These are phyloP conservation scores for Candida berthetii DNA, from an alignment of 805 yeast genomes.

Conservation along the genomic window DNA sequence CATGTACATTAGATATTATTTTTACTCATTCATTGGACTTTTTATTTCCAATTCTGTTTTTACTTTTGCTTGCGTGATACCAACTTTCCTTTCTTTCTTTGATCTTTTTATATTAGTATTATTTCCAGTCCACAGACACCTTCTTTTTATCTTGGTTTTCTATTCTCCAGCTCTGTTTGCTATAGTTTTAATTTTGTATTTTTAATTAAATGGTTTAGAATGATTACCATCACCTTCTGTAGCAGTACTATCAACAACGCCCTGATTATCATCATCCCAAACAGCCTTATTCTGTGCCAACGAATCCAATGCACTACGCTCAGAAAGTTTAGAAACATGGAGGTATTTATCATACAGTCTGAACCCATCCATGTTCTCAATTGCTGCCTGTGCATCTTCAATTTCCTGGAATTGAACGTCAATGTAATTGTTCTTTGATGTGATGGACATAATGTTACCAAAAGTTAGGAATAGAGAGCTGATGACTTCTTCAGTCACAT, in stretches of 20 bases:
- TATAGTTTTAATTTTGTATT: too few relatives aligned
- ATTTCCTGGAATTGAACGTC: constrained; percentile 19
- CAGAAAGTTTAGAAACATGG: constrained; percentile 12
- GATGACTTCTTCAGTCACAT: constrained; percentile 4
- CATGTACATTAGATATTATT: too few relatives aligned
- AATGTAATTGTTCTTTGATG: constrained; percentile 2
- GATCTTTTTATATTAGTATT: too few relatives aligned
- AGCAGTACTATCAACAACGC: neutral
- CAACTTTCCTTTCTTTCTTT: too few relatives aligned
- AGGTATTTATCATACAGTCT: constrained; percentile 10
- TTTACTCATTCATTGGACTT: too few relatives aligned
- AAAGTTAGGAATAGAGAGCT: constrained; percentile 14
- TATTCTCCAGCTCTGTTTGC: too few relatives aligned
- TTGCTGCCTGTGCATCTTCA: constrained; percentile 14
- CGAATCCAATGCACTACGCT: constrained; percentile 2
- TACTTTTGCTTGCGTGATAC: too few relatives aligned
- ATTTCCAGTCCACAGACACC: too few relatives aligned
- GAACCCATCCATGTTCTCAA: constrained; percentile 19
- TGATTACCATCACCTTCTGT: too few relatives aligned
- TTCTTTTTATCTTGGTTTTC: too few relatives aligned
- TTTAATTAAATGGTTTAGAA: too few relatives aligned
- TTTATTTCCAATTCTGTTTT: too few relatives aligned
- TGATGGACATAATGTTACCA: constrained; percentile 13
- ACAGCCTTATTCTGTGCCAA: constrained; percentile 7
- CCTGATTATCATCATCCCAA: constrained; percentile 10